Base-by-base conservation (phyloP, 306 rosid genomes). In the Corylus heterophylla region DNA sequence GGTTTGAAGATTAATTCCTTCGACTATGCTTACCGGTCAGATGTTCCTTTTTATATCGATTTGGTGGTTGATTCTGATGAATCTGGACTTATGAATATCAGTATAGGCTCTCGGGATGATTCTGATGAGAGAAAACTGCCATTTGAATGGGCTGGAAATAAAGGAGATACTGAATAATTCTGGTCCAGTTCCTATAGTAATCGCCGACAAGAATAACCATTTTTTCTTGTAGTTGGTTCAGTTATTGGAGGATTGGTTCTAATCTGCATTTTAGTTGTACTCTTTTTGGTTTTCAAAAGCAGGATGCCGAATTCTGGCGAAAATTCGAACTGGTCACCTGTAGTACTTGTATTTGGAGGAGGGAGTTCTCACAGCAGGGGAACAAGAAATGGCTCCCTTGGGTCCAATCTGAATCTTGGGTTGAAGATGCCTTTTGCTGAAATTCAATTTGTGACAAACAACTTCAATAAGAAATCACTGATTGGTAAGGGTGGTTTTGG, bases 401-500 rank as follows among this genome's bases (percentile, higher is more conserved):
- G 84, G 16, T 81, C 78, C 22, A 29, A 62, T 78, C 27, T 83
- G 48, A 68, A 86, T 73, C 87, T 90, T 45, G 87, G 78, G 20
- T 69, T 86, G 83, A 88, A 72, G 75, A 56, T 88, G 25, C 42
- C 90, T 5, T 74, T 88, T 45, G 48, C 52, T 45, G 88, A 86
- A 47, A 75, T 90, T 49, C 89, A 64, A 22, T 59, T 17, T 8
- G 88, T 88, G 0, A 88, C 92, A 1, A 83, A 77, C 51, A 83
- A 79, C 71, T 90, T 88, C 51, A 81, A 84, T 74, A 0, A 56
- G 25, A 86, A 79, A 12, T 67, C 82, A 27, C 37, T 80, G 12
- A 79, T 84, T 20, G 89, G 94, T 0, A 76, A 72, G 75, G 92
- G 90, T 59, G 88, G 94, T 1, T 90, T 90, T 81, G 90, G 91